Evolutionary conservation across 1,139 yeast genomes (phyloP).

Genomic region (Debaryomycetaceae sp.): DNA sequence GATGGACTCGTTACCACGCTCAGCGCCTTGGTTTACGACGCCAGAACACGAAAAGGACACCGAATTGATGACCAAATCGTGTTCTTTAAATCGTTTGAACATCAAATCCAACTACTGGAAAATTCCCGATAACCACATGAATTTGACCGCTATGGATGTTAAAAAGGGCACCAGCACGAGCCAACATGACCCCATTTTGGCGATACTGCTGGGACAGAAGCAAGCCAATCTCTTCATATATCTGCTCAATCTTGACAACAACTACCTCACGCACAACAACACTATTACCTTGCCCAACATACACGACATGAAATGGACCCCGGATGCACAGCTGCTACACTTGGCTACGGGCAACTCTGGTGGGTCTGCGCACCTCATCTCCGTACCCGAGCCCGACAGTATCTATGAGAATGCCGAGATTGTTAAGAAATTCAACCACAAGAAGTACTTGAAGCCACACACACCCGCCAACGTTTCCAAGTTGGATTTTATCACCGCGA

Average conservation of each 20-base stretch:
- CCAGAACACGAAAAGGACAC: conserved; percentile 23
- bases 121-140: conserved; percentile 55
- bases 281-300: conserved; percentile 71
- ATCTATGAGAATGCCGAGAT: conserved; percentile 57
- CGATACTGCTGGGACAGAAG: conserved; percentile 58
- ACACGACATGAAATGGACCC: conserved; percentile 63
- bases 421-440: conserved; percentile 69
- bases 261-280: conserved; percentile 63
- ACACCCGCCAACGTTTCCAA: conserved; percentile 24
- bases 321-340: conserved; percentile 24
- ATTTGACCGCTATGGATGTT: conserved; percentile 55
- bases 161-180: conserved; percentile 25
- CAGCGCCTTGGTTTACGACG: conserved; percentile 3
- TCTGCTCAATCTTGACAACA: conserved; percentile 42
- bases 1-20: not conserved
- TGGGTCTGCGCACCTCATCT: conserved; percentile 65
- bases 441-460: conserved; percentile 46
- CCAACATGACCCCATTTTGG: conserved; percentile 34
- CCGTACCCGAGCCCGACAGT: conserved; percentile 54
- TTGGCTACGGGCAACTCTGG: conserved; percentile 66
- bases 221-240: conserved; percentile 62
- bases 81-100: conserved; percentile 37
- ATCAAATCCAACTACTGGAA: conserved; percentile 68
- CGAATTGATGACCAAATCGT: conserved; percentile 34
- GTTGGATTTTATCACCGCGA: conserved; percentile 20